phyloP scores from a whole-genome alignment of 257 asterid genomes.

The Datura wrightii region DNA sequence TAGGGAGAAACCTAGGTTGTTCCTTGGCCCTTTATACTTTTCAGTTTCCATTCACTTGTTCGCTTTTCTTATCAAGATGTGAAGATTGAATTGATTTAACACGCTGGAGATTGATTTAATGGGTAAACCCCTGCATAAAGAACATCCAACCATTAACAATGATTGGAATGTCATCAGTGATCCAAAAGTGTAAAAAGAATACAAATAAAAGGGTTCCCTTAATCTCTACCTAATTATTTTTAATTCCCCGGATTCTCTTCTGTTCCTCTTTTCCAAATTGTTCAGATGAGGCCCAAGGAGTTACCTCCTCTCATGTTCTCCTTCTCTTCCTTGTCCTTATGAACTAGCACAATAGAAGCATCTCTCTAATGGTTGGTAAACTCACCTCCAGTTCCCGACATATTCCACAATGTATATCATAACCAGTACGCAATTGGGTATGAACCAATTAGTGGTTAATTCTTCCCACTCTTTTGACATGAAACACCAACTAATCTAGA shows the following conservation, averaged over 20 bases:
- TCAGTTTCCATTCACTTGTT: not conserved
- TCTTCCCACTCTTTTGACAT: not conserved
- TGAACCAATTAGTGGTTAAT: not conserved
- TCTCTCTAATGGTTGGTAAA: not conserved
- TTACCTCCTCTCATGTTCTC: not conserved
- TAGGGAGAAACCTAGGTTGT: not conserved
- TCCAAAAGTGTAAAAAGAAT: conserved; percentile 21
- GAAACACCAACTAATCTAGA: not conserved
- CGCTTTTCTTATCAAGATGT: conserved; percentile 6
- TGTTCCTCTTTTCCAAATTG: conserved; percentile 4
- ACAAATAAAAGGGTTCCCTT: not conserved
- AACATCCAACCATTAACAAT: not conserved
- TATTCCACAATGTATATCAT: conserved; percentile 20
- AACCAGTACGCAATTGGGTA: not conserved
- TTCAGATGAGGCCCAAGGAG: not conserved
- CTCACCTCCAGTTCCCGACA: not conserved
- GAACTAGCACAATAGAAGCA: not conserved
- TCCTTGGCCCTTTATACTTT: not conserved
- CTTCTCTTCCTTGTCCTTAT: conserved; percentile 12
- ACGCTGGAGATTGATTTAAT: not conserved
- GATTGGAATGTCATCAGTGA: not conserved
- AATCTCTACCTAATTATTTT: not conserved
- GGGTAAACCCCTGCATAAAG: not conserved
- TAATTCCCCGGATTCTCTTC: not conserved
- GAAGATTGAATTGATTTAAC: conserved; percentile 11